A percentile compares a stretch with the other conserved stretches of the same genome.
Evolutionary conservation across 345 rosid genomes (phyloP).

Genomic region (Gossypium arboreum): DNA sequence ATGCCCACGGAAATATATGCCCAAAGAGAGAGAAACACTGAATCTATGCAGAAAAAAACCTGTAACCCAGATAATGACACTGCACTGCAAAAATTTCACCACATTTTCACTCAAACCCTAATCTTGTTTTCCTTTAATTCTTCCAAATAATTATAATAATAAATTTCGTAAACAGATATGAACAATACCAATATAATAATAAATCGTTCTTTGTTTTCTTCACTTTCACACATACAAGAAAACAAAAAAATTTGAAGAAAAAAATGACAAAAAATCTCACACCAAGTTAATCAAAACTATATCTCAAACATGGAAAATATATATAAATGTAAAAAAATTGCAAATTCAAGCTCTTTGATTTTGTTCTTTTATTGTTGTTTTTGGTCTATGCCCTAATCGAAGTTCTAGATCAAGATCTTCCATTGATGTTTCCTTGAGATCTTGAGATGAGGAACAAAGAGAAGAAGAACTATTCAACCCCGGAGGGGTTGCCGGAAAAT

Average conservation of each 20-base stretch:
- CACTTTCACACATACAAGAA: not conserved
- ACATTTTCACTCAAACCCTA: constrained; percentile 24
- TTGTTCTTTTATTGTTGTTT: constrained; percentile 10
- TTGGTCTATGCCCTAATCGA: constrained; percentile 57
- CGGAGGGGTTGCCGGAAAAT: constrained; percentile 13
- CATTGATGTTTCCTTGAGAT: constrained; percentile 25
- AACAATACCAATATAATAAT: not conserved
- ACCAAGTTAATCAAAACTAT: constrained; percentile 14
- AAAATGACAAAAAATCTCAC: constrained; percentile 14
- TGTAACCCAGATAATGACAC: constrained; percentile 40
- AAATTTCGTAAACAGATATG: not conserved
- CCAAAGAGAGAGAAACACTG: constrained; percentile 25
- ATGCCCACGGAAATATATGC: constrained; percentile 44
- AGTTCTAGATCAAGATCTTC: constrained; percentile 92
- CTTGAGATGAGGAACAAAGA: constrained; percentile 20
- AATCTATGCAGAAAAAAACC: constrained; percentile 27
- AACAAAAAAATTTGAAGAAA: constrained; percentile 5
- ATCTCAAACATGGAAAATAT: not conserved
- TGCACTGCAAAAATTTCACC: constrained; percentile 33
- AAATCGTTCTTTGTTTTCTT: constrained; percentile 6
- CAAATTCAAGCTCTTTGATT: constrained; percentile 20
- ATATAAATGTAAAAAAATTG: constrained; percentile 9
- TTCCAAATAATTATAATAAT: not conserved
- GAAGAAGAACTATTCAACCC: constrained; percentile 23
- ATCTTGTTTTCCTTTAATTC: constrained; percentile 24